Conservation (phyloP, 2,329 filamentous ascomycete genomes). For the Aspergillus pseudotamarii region DNA sequence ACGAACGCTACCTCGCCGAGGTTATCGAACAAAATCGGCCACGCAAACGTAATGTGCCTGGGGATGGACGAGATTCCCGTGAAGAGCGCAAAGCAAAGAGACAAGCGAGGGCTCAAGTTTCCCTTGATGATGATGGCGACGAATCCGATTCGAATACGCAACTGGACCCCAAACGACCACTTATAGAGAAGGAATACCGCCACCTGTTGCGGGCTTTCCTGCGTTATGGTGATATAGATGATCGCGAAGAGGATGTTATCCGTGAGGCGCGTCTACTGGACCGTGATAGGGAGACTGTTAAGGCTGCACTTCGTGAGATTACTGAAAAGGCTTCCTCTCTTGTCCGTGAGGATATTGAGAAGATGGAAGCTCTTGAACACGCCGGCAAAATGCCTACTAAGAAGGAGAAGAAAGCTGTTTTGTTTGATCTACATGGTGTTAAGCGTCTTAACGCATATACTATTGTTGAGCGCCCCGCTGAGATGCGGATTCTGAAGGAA, state of each 20-base stretch:
- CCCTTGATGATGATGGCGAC: constrained; percentile 70
- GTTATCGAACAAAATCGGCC: constrained; percentile 85
- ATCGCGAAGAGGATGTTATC: constrained; percentile 83
- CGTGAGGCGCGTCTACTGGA: constrained; percentile 82
- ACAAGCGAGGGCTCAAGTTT: constrained; percentile 65
- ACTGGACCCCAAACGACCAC: constrained; percentile 80
- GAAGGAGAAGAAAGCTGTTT: constrained; percentile 95
- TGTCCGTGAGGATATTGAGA: constrained; percentile 71
- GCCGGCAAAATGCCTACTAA: constrained; percentile 84
- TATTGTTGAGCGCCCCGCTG: constrained; percentile 84
- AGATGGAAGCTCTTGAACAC: constrained; percentile 66
- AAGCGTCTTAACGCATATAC: constrained; percentile 97
- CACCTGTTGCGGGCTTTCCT: constrained; percentile 90
- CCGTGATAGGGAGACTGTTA: constrained; percentile 79
- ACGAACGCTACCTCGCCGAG: constrained; percentile 79
- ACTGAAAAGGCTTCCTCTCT: constrained; percentile 71
- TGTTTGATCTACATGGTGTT: constrained; percentile 91
- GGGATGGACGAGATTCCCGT: constrained; percentile 55
- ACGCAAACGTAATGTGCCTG: constrained; percentile 68
- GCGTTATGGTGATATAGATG: constrained; percentile 85
- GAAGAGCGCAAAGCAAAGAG: constrained; percentile 72
- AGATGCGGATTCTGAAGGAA: constrained; percentile 81
- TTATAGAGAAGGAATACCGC: constrained; percentile 89
- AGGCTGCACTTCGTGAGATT: constrained; percentile 74
- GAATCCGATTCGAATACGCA: constrained; percentile 67